These are phyloP conservation scores for Chlamydomonas reinhardtii DNA, from an alignment of 163 green algal species.

Conservation along the genomic window DNA sequence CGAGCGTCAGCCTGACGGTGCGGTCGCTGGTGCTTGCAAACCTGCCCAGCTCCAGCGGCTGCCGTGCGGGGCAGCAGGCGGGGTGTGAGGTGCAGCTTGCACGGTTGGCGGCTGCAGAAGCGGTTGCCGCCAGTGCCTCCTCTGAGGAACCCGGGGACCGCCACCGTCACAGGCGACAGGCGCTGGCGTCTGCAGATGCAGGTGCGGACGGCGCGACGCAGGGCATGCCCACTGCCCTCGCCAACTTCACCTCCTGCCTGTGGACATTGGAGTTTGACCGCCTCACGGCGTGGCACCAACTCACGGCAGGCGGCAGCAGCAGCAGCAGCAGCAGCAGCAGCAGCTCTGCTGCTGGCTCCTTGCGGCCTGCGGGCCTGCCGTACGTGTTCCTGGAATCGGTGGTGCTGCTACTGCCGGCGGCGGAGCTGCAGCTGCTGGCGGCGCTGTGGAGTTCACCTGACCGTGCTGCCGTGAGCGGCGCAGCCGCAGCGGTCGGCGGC, in stretches of 20 bases:
- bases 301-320: too few relatives aligned
- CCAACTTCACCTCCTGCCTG: slow-evolving; percentile 29
- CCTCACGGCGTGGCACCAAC: too few relatives aligned
- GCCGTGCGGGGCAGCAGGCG: not conserved
- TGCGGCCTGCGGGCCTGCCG: not conserved
- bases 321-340: not conserved
- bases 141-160: too few relatives aligned
- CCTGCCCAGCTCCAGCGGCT: not conserved
- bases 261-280: slow-evolving; percentile 12
- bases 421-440: slow-evolving; percentile 3
- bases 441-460: not conserved
- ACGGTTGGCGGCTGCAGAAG: too few relatives aligned
- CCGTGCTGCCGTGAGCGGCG: too few relatives aligned
- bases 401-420: not conserved
- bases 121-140: too few relatives aligned
- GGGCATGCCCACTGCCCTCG: not conserved
- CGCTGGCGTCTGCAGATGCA: not conserved
- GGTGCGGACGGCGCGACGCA: too few relatives aligned
- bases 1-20: not conserved
- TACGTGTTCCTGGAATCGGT: slow-evolving; percentile 13
- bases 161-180: not conserved
- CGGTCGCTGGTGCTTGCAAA: not conserved
- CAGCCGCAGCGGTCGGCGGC: too few relatives aligned
- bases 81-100: too few relatives aligned
- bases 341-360: not conserved